These are phyloP conservation scores for Discostella stelligera DNA, from an alignment of 352 stramenopile species.

Conservation along the genomic window DNA sequence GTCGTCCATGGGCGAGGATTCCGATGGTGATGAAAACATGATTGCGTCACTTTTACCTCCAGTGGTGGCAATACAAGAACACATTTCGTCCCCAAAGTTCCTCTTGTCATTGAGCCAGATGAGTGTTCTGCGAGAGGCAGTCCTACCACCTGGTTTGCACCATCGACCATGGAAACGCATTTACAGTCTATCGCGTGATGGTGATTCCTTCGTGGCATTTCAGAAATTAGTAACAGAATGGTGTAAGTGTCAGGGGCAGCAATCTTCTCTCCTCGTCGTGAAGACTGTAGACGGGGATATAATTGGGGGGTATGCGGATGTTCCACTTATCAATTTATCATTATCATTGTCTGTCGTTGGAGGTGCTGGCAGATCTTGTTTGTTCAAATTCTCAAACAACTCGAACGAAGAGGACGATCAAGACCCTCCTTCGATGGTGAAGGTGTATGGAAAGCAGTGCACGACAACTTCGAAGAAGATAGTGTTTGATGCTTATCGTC, in stretches of 20 bases:
- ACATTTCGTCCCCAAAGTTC: constrained; percentile 29
- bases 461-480: constrained; percentile 25
- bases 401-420: constrained; percentile 5
- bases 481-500: constrained; percentile 38
- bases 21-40: not conserved
- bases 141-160: constrained; percentile 33
- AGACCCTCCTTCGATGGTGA: constrained; percentile 5
- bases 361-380: constrained; percentile 28
- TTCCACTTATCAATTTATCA: constrained; percentile 23
- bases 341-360: constrained; percentile 12
- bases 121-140: constrained; percentile 29
- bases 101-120: constrained; percentile 34
- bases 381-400: constrained; percentile 29
- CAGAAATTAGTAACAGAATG: constrained; percentile 38
- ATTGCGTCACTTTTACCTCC: constrained; percentile 14
- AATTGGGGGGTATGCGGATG: constrained; percentile 46
- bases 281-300: constrained; percentile 33
- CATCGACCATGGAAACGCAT: constrained; percentile 49
- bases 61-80: constrained; percentile 32
- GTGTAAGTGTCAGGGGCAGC: constrained; percentile 15
- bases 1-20: constrained; percentile 14
- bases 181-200: constrained; percentile 53
- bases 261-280: constrained; percentile 46
- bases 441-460: constrained; percentile 23
- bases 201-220: constrained; percentile 54